Evolutionary conservation across 2,329 filamentous ascomycete genomes (phyloP).

Genomic region (Cladobotryum mycophilum): DNA sequence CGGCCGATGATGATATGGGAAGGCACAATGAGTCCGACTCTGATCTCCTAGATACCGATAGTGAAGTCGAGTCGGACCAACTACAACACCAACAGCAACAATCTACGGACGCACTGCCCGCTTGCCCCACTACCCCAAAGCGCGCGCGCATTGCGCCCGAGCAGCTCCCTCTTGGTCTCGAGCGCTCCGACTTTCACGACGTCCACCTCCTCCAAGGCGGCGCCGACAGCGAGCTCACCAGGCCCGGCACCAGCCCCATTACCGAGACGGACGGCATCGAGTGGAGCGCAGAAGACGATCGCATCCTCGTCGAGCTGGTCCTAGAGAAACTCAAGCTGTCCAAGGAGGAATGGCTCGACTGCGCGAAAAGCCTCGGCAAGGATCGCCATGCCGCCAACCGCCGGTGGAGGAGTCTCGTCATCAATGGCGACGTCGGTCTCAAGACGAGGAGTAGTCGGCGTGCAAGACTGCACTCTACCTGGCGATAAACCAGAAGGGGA

Average conservation of each 20-base stretch:
- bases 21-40: conserved; percentile 28
- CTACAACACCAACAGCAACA: conserved; percentile 16
- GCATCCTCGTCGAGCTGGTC: conserved; percentile 60
- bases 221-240: conserved; percentile 20
- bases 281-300: conserved; percentile 60
- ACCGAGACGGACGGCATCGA: conserved; percentile 39
- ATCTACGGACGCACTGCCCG: conserved; percentile 7
- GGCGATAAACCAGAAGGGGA: conserved; percentile 34
- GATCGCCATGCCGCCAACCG: conserved; percentile 51
- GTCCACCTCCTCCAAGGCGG: conserved; percentile 33
- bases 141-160: conserved; percentile 55
- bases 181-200: conserved; percentile 51
- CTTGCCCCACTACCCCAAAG: conserved; percentile 50
- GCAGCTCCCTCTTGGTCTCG: conserved; percentile 53
- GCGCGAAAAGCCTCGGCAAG: conserved; percentile 56
- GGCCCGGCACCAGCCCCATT: conserved; percentile 33
- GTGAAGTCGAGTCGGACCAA: conserved; percentile 15
- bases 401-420: conserved; percentile 58
- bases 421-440: conserved; percentile 53
- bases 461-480: conserved; percentile 47
- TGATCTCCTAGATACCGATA: conserved; percentile 28
- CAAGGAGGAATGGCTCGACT: conserved; percentile 62
- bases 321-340: conserved; percentile 59
- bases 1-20: conserved; percentile 39
- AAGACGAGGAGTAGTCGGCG: conserved; percentile 40